Evolutionary conservation across 129 eudicot species (phyloP), one percentile per base, ranked within the genome.

Genomic region (Flaveria robusta): DNA sequence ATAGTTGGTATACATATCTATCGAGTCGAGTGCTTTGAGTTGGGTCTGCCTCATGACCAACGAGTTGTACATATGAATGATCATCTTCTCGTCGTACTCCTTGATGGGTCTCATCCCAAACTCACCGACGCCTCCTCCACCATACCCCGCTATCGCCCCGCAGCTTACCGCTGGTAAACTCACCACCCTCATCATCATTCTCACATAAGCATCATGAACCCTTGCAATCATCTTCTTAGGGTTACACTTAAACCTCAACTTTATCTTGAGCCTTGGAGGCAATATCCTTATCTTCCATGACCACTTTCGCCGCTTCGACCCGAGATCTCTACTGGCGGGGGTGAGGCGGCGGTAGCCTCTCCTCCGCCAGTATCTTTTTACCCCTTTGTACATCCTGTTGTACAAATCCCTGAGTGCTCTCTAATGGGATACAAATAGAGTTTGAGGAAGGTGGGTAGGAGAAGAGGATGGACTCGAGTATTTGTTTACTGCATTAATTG

Each of bases 21-120:
- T 16, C 59, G 4, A 34, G 10, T 62, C 79, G 14, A 75, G 66
- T 75, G 22, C 66, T 4, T 20, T 23, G n/a, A 70, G 18, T 39
- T 67, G 81, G 5, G 75, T 39, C 37, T 86, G 98, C 67, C 87
- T 82, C 69, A 82, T 63, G 56, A 84, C 73, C 73, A 92, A 46
- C 14, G 92, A 77, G 50, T 88, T 93, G 47, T 88, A 93, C 86
- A 90, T 83, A 88, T 93, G 85, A 18, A 86, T 81, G 3, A 93
- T 73, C 79, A 85, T 79, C 86, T 82, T 83, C 85, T 93, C 92
- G n/a, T 90, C 98, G 39, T 93, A 88, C 80, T 93, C 95, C 86
- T 90, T 93, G 9, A 84, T 14, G 39, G 86, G 79, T 47, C 86
- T 71, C 82, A 70, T 12, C 14, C 92, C 87, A 34, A 87, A 79